Evolutionary conservation across 257 asterid species (phyloP).

Genomic region (Buddleja alternifolia): DNA sequence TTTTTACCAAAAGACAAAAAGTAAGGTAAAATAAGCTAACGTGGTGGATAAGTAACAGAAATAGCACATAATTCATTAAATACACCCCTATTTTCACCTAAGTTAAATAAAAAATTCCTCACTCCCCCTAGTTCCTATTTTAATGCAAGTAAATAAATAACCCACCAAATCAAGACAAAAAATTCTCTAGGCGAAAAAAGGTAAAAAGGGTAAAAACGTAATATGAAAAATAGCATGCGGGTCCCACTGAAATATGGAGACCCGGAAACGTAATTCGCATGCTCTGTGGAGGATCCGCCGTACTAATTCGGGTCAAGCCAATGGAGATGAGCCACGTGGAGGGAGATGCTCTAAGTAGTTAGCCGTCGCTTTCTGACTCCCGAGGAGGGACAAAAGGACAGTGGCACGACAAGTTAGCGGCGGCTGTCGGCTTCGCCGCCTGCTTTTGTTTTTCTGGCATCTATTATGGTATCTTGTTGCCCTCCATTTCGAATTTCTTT

Average conservation of each 20-base stretch:
- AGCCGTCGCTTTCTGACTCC: slow-evolving; percentile 53
- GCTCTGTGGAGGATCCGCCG: slow-evolving; percentile 41
- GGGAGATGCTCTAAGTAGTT: slow-evolving; percentile 30
- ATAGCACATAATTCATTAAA: not conserved
- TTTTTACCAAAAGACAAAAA: not conserved
- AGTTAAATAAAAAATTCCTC: not conserved
- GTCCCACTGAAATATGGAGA: slow-evolving; percentile 25
- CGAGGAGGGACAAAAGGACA: slow-evolving; percentile 28
- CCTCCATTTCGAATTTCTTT: too few relatives aligned
- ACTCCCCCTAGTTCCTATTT: slow-evolving; percentile 18
- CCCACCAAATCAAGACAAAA: slow-evolving; percentile 27
- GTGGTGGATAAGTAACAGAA: slow-evolving; percentile 4
- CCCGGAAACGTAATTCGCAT: slow-evolving; percentile 64
- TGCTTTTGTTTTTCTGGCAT: slow-evolving; percentile 15
- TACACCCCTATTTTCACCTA: not conserved
- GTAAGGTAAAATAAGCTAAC: not conserved
- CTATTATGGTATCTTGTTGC: too few relatives aligned
- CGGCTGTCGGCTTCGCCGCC: slow-evolving; percentile 57
- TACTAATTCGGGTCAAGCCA: slow-evolving; percentile 24
- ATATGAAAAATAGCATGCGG: not conserved
- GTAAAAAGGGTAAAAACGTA: slow-evolving; percentile 13
- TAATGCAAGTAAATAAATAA: slow-evolving; percentile 6
- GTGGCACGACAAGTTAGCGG: slow-evolving; percentile 64
- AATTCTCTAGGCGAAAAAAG: not conserved
- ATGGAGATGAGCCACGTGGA: slow-evolving; percentile 30